Evolutionary conservation across 768 basidiomycete genomes (phyloP).

Genomic region (Phaeolepiota aurea): DNA sequence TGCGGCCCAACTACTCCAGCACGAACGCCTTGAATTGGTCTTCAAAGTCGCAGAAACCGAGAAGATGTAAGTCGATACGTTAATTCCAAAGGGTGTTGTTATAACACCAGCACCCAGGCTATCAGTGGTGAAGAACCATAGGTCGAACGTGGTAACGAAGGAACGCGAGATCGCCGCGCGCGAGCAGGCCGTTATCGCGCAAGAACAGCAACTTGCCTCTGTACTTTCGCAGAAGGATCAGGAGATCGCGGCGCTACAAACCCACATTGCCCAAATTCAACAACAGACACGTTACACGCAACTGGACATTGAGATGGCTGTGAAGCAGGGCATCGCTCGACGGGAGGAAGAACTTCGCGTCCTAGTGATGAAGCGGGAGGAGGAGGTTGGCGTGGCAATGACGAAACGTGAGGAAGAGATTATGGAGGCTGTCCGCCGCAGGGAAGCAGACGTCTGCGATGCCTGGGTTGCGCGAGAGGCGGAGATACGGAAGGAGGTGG

Average conservation of each 20-base stretch:
- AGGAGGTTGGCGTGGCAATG: constrained; percentile 61
- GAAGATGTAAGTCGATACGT: constrained; percentile 48
- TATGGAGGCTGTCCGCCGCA: constrained; percentile 52
- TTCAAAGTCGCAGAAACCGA: constrained; percentile 70
- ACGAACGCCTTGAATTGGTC: constrained; percentile 66
- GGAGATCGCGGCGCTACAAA: constrained; percentile 45
- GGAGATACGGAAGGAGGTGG: constrained; percentile 43
- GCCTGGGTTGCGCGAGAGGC: constrained; percentile 50
- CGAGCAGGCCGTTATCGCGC: constrained; percentile 46
- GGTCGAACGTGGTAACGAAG: constrained; percentile 40
- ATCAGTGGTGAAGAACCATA: constrained; percentile 55
- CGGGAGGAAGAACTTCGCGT: constrained; percentile 66
- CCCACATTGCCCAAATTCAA: constrained; percentile 33
- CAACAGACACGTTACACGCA: constrained; percentile 19
- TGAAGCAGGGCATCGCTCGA: constrained; percentile 49
- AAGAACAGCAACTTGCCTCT: constrained; percentile 41
- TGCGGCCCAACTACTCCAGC: constrained; percentile 70
- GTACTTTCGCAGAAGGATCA: constrained; percentile 48
- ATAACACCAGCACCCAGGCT: constrained; percentile 33
- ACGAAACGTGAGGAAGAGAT: constrained; percentile 63
- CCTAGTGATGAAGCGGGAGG: constrained; percentile 59
- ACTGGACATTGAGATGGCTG: constrained; percentile 32
- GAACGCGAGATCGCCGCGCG: constrained; percentile 59
- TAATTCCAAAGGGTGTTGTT: constrained; percentile 1
- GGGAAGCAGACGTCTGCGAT: constrained; percentile 56